These are phyloP conservation scores for Ilex asprella DNA, from an alignment of 257 asterid genomes.

Conservation along the genomic window DNA sequence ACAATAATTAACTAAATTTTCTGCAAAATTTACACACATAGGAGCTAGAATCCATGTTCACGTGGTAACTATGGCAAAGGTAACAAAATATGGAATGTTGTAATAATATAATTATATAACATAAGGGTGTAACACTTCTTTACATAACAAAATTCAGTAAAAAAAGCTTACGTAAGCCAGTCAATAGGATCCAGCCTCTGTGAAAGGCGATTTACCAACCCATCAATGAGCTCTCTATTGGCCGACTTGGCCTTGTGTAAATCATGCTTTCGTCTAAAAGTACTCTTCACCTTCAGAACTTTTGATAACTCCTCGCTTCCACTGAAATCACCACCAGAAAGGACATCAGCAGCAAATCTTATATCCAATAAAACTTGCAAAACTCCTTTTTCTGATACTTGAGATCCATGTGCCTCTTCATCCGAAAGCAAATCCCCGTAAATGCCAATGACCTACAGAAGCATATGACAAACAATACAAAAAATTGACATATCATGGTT, in stretches of 20 bases:
- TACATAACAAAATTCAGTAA: not conserved
- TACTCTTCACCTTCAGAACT: slow-evolving; percentile 36
- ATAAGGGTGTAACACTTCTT: no score
- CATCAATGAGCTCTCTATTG: slow-evolving; percentile 45
- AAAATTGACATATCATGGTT: slow-evolving; percentile 17
- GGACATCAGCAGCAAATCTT: slow-evolving; percentile 74
- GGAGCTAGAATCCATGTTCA: no score
- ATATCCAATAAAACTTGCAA: slow-evolving; percentile 85
- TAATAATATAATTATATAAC: no score
- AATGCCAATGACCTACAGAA: slow-evolving; percentile 56
- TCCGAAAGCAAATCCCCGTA: slow-evolving; percentile 63
- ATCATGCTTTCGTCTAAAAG: slow-evolving; percentile 72
- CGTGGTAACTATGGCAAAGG: no score
- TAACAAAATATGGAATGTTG: no score
- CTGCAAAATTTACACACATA: no score
- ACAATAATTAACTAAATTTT: no score
- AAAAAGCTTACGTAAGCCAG: slow-evolving; percentile 91
- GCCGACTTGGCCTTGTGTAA: slow-evolving; percentile 44
- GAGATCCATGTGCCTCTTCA: slow-evolving; percentile 44
- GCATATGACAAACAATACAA: slow-evolving; percentile 2
- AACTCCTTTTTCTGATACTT: slow-evolving; percentile 79
- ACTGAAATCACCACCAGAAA: slow-evolving; percentile 65
- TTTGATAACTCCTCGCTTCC: slow-evolving; percentile 47
- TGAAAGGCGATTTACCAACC: slow-evolving; percentile 55
- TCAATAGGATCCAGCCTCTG: slow-evolving; percentile 90